Evolutionary conservation across 75 land plant genomes (phyloP).

Genomic region (Selaginella tamariscina): DNA sequence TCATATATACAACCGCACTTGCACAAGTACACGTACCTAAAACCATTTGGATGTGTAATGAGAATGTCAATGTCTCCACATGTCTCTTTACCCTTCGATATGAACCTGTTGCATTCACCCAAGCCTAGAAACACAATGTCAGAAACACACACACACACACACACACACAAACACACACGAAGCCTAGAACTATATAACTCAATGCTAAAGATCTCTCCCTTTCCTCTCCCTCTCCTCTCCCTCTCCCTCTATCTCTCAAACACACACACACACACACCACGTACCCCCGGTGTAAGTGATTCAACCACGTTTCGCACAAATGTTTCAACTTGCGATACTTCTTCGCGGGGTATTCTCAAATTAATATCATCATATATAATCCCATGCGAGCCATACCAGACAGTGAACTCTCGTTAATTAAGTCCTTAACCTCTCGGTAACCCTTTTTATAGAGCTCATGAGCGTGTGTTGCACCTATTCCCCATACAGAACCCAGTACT

Average conservation of each 20-base stretch:
- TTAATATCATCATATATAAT: not conserved
- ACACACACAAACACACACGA: too few species aligned
- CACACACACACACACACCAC: not conserved
- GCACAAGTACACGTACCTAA: too few species aligned
- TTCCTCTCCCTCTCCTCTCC: too few species aligned
- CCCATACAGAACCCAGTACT: constrained; percentile 4
- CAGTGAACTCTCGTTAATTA: not conserved
- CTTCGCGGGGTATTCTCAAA: not conserved
- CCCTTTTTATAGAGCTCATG: not conserved
- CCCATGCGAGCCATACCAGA: constrained; percentile 5
- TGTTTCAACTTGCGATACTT: not conserved
- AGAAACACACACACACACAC: too few species aligned
- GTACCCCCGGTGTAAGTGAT: constrained; percentile 5
- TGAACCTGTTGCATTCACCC: constrained; percentile 12
- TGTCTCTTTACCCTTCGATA: not conserved
- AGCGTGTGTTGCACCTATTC: not conserved
- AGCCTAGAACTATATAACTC: too few species aligned
- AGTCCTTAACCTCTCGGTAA: not conserved
- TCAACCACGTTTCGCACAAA: constrained; percentile 2
- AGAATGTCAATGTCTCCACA: constrained; percentile 12
- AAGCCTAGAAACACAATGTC: constrained; percentile 9
- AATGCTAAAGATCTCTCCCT: too few species aligned
- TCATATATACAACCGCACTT: too few species aligned
- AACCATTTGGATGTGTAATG: constrained; percentile 6
- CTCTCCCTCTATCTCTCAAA: too few species aligned